Evolutionary conservation across 2,329 filamentous ascomycete species (phyloP), one percentile per base, ranked within the genome.

Genomic region (Phialocephala sp.): DNA sequence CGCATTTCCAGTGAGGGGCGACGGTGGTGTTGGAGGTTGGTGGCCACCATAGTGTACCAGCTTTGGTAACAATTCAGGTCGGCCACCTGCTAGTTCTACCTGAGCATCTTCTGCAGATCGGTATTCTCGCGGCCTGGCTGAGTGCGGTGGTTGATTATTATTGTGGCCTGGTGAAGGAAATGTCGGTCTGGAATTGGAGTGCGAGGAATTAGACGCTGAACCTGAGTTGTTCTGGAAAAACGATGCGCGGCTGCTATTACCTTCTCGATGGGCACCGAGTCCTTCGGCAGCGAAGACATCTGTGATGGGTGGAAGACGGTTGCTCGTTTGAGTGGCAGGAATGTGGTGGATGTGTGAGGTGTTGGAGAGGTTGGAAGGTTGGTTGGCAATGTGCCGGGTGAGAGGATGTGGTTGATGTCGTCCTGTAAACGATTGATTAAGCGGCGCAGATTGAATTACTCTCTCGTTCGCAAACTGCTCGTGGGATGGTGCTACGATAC

Each of bases 81-180:
- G 88, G n/a, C 95, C 95, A 59, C 93, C 94, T 5, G 94, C 90
- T 68, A 99, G 80, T 69, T 95, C 92, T 65, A 92, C 91, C 66
- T 98, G 94, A 2, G 93, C 95, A 76, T 99, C 95, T 77, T 99
- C 95, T 14, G 95, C 95, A 3, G 94, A 97, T 73, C 93, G 91
- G 79, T 97, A 98, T 76, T 98, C 95, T 64, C 94, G 87, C 12
- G 89, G 83, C 66, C 94, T 88, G 60, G 77, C 79, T 1, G 84
- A 83, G 9, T 85, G 85, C 27, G 87, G 83, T 1, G 81, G 79
- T 57, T 84, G 82, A 27, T 69, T 83, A 73, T 81, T 83, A 35
- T 89, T 88, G 71, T 93, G 91, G 66, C 90, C 86, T 1, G 93
- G 94, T 1, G 93, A 97, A 0, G 92, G 87, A 64, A 95, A 81